Evolutionary conservation across 1,284 basidiomycete genomes (phyloP).

Genomic region (Ustilago lituana): DNA sequence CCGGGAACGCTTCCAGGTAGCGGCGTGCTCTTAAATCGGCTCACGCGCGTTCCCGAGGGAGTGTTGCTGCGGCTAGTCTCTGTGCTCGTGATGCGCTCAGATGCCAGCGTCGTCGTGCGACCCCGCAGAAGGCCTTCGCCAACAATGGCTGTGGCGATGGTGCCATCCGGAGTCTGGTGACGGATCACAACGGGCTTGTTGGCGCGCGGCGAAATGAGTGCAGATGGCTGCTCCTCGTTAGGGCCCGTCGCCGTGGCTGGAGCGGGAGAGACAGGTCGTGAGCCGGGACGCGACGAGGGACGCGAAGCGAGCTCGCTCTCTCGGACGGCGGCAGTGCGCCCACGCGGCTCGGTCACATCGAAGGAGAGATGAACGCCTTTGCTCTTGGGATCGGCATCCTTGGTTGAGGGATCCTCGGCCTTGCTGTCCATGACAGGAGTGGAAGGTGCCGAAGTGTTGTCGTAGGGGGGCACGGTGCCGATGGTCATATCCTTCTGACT

Average conservation of each 20-base stretch:
- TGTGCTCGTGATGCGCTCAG: constrained; percentile 15
- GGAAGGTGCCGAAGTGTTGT: constrained; percentile 4
- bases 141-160: constrained; percentile 49
- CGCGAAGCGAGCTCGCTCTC: constrained; percentile 23
- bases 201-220: constrained; percentile 27
- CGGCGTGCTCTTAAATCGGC: constrained; percentile 50
- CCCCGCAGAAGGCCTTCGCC: constrained; percentile 53
- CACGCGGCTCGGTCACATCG: constrained; percentile 13
- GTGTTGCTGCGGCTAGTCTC: constrained; percentile 45
- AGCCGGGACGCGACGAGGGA: constrained; percentile 31
- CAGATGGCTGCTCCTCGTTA: constrained; percentile 14
- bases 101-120: constrained; percentile 19
- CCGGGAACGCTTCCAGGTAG: constrained; percentile 21
- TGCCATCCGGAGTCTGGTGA: constrained; percentile 45
- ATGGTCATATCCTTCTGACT: constrained; percentile 17
- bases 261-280: constrained; percentile 38
- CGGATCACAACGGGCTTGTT: constrained; percentile 56
- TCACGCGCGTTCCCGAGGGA: constrained; percentile 38
- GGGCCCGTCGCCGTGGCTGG: constrained; percentile 9
- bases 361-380: constrained; percentile 26
- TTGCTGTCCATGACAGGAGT: constrained; percentile 24
- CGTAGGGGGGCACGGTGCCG: background rate
- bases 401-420: constrained; percentile 4
- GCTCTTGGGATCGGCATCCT: constrained; percentile 7
- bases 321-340: no score